A percentile compares a stretch with the other conserved stretches of the same genome.
phyloP scores from a whole-genome alignment of 768 basidiomycete species.

The Boletus insuetus region DNA sequence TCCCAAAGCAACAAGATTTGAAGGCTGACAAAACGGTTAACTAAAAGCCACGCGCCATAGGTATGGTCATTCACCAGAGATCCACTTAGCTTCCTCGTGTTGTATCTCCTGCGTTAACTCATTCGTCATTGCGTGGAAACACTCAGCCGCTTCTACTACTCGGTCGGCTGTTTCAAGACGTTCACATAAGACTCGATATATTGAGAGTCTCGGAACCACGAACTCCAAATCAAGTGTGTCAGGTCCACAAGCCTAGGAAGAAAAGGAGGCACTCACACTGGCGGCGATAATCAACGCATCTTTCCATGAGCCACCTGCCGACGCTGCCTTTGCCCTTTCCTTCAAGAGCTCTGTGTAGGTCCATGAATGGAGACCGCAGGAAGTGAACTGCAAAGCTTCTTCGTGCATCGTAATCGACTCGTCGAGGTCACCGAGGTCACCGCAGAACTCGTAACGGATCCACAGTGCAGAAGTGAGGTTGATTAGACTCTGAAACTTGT shows the following conservation, averaged over 20 bases:
- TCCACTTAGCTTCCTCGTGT: not conserved
- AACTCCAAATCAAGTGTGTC: not conserved
- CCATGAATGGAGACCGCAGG: not conserved
- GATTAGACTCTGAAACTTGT: not conserved
- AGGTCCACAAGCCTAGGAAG: not conserved
- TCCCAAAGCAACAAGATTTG: not conserved
- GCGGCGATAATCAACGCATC: not conserved
- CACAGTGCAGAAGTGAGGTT: conserved; percentile 16
- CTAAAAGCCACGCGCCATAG: not conserved
- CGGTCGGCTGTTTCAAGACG: not conserved
- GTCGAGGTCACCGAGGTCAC: conserved; percentile 8
- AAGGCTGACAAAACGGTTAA: not conserved
- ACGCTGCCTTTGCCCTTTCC: not conserved
- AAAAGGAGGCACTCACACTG: not conserved
- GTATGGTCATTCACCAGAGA: not conserved
- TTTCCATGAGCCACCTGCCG: not conserved
- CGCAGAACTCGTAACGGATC: not conserved
- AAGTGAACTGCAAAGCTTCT: not conserved
- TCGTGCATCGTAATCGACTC: conserved; percentile 8
- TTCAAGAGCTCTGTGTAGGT: not conserved
- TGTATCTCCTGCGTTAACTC: not conserved
- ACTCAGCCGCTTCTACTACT: not conserved
- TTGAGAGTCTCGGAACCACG: not conserved
- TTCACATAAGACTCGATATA: not conserved
- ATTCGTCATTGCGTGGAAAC: not conserved